Evolutionary conservation across 2,329 filamentous ascomycete genomes (phyloP), one percentile per base, ranked within the genome.

Genomic region (Bertia moriformis): DNA sequence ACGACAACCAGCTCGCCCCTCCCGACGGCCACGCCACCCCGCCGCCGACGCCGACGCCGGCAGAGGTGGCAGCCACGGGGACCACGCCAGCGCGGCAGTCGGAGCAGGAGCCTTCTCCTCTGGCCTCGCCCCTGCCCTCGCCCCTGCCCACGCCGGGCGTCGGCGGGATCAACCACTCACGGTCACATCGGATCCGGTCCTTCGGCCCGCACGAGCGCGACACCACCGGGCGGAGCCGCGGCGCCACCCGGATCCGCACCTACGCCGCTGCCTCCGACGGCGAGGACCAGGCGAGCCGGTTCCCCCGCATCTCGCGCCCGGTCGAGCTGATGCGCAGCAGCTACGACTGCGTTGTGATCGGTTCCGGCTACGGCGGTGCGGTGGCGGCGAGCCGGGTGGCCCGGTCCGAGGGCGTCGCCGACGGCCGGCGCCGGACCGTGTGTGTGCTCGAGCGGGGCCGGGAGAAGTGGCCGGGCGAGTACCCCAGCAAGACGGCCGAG

Each of bases 291-390:
- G 32, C 41, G 36, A 40, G 17, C n/a, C 12, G n/a, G 12, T 74
- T 66, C 43, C 71, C 71, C 1, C 63, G 71, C 1, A 67, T 78
- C 42, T 71, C 70, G 17, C 67, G 63, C 42, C 65, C 70, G 0
- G 63, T 78, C 12, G 67, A 76, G 49, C 55, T 75, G 18, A 66
- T 80, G 50, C 62, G 67, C 18, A 57, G 60, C 40, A 57, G 58
- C 4, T 83, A 83, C 46, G 78, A 83, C 54, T 70, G 70, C 29
- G 66, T 83, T 10, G 73, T 83, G 19, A 71, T 83, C 41, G 78
- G 78, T 1, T 80, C 75, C 7, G 78, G 78, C 1, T 83, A 83
- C 51, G 78, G 78, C 18, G 77, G 74, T 29, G 71, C 68, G 18
- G 70, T 83, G 15, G 77, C 78, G 2, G 78, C 77, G 0, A 72